Base-by-base conservation (phyloP, 768 basidiomycete genomes). In the Lactifluus hygrophoroides region DNA sequence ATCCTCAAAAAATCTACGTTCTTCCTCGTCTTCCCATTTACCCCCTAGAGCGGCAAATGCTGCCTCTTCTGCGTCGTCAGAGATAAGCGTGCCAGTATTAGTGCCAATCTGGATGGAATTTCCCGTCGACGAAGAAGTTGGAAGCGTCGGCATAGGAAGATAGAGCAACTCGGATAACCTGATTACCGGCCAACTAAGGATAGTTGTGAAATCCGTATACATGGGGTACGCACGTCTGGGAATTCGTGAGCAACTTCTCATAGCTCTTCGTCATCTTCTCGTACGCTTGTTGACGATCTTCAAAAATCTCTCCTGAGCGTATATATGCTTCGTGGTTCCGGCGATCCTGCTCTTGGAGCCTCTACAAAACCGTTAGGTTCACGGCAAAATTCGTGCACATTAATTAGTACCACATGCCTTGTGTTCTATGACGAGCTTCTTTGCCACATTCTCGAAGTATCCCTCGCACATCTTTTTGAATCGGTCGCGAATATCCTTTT, bases 291-390 rank as follows among this genome's bases (percentile, higher is more conserved):
- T 98, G 95, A 34, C 96, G 83, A 70, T 99, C 96, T 68, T 99
- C 96, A 65, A 99, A 99, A 62, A 99, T 97, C 72, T 99, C 95
- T 27, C 96, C 96, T 3, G 94, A 97, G 32, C 94, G 91, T 64
- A 99, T 98, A 69, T 99, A 99, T 57, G 96, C 96, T 75, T 99
- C 96, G 69, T 98, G 95, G 66, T 99, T 99, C 51, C 88, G 80
- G 62, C 86, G 86, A 70, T 98, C 96, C 73, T 96, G 94, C 64
- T 96, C 93, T 85, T 97, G 93, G 46, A 99, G 77, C 48, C 88
- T 85, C 95, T 98, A 67, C 28, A 51, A 51, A 28, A 49, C 17
- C 32, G 23, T 21, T 21, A 42, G 44, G 38, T n/a, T 42, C 23
- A n/a, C 40, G 23, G 42, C 5, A 52, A 30, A 43, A 19, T 11